These are phyloP conservation scores for Lipomyces yamadae DNA, from an alignment of 805 yeast species.

Conservation along the genomic window DNA sequence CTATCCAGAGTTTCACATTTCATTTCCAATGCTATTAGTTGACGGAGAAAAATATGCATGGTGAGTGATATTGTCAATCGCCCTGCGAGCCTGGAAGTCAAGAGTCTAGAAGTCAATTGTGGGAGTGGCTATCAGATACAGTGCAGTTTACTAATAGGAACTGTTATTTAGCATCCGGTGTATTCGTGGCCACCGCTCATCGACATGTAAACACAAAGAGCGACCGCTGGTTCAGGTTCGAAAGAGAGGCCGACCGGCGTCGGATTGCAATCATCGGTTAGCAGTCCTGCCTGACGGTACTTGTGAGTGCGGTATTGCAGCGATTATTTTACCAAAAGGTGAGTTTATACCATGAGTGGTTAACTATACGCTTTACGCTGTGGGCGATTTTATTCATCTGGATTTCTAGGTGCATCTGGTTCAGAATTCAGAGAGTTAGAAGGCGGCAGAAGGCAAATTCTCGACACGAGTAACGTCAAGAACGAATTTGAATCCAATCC, in stretches of 20 bases:
- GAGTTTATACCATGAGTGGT: no score
- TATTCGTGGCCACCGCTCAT: constrained; percentile 90
- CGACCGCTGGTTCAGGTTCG: constrained; percentile 85
- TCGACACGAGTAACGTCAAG: constrained; percentile 5
- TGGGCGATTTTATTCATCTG: not conserved
- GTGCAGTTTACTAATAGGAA: not conserved
- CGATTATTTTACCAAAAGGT: constrained; percentile 46
- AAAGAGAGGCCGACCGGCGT: constrained; percentile 84
- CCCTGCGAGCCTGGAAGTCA: no score
- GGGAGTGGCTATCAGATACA: not conserved
- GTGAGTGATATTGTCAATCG: constrained; percentile 41
- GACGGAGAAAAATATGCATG: constrained; percentile 84
- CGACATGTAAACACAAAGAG: constrained; percentile 79
- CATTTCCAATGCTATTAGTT: constrained; percentile 69
- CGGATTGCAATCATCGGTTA: constrained; percentile 60
- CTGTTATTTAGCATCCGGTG: constrained; percentile 55
- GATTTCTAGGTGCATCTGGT: constrained; percentile 1
- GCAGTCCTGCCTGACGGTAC: constrained; percentile 67
- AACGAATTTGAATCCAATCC: not conserved
- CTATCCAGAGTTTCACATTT: not conserved
- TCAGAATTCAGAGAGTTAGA: constrained; percentile 14
- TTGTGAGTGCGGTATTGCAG: constrained; percentile 55
- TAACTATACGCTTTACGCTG: not conserved
- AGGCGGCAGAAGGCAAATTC: constrained; percentile 14
- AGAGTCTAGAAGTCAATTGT: not conserved